Evolutionary conservation across 129 eudicot genomes (phyloP), one percentile per base, ranked within the genome.

Genomic region (Scalesia atractyloides): DNA sequence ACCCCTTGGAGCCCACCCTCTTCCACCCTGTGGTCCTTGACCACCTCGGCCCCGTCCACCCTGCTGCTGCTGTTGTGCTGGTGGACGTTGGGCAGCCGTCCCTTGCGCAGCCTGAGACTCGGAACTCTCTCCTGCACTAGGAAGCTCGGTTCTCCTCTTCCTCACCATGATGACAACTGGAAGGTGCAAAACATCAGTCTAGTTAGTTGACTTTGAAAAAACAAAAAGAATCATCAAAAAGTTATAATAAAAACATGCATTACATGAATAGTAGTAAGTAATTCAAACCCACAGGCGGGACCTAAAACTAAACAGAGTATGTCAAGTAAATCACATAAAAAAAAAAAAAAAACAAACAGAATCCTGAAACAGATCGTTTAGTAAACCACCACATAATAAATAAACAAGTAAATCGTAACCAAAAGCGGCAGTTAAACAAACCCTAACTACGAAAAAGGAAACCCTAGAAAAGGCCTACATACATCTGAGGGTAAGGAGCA

Each of bases 121-220:
- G 9, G 91, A 83, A 69, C 84, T 73, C 80, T 84, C 85, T 14
- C 90, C 92, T 36, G 73, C 84, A 37, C 82, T 72, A 0, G 91
- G 81, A 59, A 70, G 65, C 17, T 75, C 85, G 67, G 89, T 87
- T 69, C 95, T 83, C 84, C 85, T 87, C 91, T 91, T 91, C 81
- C 95, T 87, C 78, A 82, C 97, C 97, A 91, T 91, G 75, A 69
- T 78, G 69, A 34, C 83, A 82, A 43, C 86, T 75, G 64, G 33
- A 70, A 70, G 8, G 46, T 17, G 60, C 49, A 81, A 54, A 71
- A 33, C 15, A 72, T 57, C 72, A 64, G 9, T 34, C 64, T 0
- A 5, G 0, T 5, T 15, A 57, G 56, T 43, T 58, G 43, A 72
- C 76, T 3, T 22, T 57, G n/a, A 20, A 57, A 50, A 54, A 70